Conservation (phyloP, 768 basidiomycete species). For the Chalciporus pseudorubinellus region DNA sequence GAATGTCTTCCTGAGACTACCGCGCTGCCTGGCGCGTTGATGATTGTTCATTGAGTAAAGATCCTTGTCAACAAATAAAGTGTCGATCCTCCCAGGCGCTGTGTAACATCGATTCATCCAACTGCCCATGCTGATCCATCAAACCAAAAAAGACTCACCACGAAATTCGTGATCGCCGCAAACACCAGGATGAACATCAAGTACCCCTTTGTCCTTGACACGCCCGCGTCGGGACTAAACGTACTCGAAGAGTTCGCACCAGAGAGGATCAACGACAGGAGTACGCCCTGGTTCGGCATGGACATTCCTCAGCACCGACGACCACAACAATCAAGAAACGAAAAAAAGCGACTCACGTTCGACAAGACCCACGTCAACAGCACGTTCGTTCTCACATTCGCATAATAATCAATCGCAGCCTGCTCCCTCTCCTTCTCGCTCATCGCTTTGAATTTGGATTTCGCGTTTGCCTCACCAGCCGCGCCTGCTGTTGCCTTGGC, state of each 20-base stretch:
- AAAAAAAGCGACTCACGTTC: constrained; percentile 51
- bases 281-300: constrained; percentile 50
- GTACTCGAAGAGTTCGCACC: constrained; percentile 54
- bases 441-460: constrained; percentile 24
- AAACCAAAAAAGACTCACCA: constrained; percentile 36
- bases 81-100: constrained; percentile 61
- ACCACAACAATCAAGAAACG: not conserved
- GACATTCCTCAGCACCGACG: not conserved
- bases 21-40: not conserved
- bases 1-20: not conserved
- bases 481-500: constrained; percentile 5
- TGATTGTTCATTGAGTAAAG: constrained; percentile 43
- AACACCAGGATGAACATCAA: constrained; percentile 79
- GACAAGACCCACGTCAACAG: constrained; percentile 81
- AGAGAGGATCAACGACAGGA: constrained; percentile 68
- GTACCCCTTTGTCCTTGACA: constrained; percentile 68
- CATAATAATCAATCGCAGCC: constrained; percentile 82
- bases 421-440: constrained; percentile 65
- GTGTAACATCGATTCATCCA: constrained; percentile 7
- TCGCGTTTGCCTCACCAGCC: not conserved
- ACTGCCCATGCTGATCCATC: not conserved
- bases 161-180: constrained; percentile 73
- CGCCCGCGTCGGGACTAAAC: constrained; percentile 48
- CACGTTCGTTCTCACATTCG: constrained; percentile 80
- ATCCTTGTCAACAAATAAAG: constrained; percentile 50